These are phyloP conservation scores for Ogataea paraovalis DNA, from an alignment of 805 yeast genomes.

Conservation along the genomic window DNA sequence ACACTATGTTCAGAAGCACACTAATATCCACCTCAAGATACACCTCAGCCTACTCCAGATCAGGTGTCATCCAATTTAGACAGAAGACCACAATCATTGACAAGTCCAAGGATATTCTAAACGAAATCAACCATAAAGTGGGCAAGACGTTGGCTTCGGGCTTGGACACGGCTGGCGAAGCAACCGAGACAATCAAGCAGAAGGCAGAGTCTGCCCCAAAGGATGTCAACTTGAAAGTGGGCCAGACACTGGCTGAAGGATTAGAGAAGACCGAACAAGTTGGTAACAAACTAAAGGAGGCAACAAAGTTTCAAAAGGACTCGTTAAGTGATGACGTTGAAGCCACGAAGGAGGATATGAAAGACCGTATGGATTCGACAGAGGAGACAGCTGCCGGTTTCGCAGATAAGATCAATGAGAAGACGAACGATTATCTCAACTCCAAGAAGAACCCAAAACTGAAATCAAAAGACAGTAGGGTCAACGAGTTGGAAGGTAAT, in stretches of 20 bases:
- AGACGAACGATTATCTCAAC: too few species aligned
- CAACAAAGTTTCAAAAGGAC: too few species aligned
- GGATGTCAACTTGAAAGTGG: neutral
- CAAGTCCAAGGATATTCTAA: constrained; percentile 22
- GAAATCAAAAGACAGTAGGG: neutral
- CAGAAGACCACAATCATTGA: constrained; percentile 9
- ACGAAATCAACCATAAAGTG: constrained; percentile 28
- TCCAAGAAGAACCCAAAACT: neutral
- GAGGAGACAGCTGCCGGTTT: constrained; percentile 9
- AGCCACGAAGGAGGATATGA: neutral
- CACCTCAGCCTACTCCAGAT: neutral
- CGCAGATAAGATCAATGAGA: constrained; percentile 3
- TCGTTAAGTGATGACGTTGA: neutral
- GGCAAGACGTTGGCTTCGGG: constrained; percentile 40
- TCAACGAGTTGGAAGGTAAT: neutral
- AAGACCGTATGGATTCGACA: neutral
- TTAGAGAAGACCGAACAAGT: constrained; percentile 7
- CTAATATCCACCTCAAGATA: neutral
- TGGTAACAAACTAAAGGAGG: too few species aligned
- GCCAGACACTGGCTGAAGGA: neutral
- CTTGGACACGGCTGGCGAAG: constrained; percentile 8
- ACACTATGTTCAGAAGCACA: neutral
- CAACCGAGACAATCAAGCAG: neutral
- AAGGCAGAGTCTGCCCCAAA: neutral
- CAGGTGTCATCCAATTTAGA: neutral